These are phyloP conservation scores for Metroxylon sagu DNA, from an alignment of 176 grass and related monocot species.

Conservation along the genomic window DNA sequence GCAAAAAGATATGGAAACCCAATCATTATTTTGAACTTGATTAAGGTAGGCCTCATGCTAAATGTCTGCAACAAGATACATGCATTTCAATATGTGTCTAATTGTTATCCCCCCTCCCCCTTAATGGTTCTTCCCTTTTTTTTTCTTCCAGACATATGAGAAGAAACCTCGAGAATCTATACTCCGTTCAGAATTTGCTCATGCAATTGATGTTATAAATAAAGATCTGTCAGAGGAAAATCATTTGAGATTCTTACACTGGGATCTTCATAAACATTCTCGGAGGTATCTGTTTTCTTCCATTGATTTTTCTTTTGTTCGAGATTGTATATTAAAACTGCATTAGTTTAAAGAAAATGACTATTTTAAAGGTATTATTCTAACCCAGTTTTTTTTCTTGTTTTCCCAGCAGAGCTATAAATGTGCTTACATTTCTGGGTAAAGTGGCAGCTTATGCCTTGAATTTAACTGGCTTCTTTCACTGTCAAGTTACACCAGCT, in stretches of 20 bases:
- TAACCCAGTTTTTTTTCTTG: neutral
- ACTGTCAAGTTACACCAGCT: slow-evolving; percentile 43
- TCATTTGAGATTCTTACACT: slow-evolving; percentile 78
- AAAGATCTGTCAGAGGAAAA: slow-evolving; percentile 39
- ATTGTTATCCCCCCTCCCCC: neutral
- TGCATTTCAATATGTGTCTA: too few relatives aligned
- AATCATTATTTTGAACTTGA: slow-evolving; percentile 94
- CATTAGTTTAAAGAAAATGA: too few relatives aligned
- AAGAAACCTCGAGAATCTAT: slow-evolving; percentile 77
- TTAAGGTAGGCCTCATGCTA: slow-evolving; percentile 49
- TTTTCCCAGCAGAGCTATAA: slow-evolving; percentile 45
- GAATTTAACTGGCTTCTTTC: slow-evolving; percentile 69
- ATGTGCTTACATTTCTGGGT: slow-evolving; percentile 65
- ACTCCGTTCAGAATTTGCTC: slow-evolving; percentile 71
- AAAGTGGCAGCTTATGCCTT: slow-evolving; percentile 64
- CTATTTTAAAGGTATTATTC: too few relatives aligned
- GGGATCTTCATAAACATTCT: slow-evolving; percentile 88
- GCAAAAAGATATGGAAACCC: slow-evolving; percentile 72
- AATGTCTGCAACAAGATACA: too few relatives aligned
- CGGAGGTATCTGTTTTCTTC: slow-evolving; percentile 38
- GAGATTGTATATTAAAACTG: too few relatives aligned
- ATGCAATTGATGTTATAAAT: slow-evolving; percentile 62
- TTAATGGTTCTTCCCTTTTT: neutral
- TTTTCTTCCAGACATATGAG: slow-evolving; percentile 42
- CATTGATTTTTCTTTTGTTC: slow-evolving; percentile 3